Conservation (phyloP, 768 basidiomycete genomes). For the Agrocybe praecox region DNA sequence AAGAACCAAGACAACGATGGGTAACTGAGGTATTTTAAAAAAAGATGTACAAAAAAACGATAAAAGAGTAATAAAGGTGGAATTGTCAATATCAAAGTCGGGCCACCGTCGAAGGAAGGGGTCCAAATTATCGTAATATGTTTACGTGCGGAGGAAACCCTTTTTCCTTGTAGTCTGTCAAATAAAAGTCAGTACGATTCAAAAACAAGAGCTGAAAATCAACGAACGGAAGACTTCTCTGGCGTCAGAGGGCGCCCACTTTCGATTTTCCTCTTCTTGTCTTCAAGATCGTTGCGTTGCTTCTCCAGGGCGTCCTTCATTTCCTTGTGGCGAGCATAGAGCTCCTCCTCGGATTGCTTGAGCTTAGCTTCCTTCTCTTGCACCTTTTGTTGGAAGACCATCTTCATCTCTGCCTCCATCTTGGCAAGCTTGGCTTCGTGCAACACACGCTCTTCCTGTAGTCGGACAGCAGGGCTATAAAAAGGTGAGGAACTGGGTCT, state of each 20-base stretch:
- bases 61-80: slow-evolving; percentile 23
- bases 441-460: slow-evolving; percentile 93
- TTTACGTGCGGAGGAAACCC: slow-evolving; percentile 73
- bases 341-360: slow-evolving; percentile 98
- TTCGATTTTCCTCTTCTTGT: slow-evolving; percentile 97
- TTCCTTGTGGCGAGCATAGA: slow-evolving; percentile 97
- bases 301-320: slow-evolving; percentile 99
- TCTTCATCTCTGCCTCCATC: slow-evolving; percentile 99
- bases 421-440: slow-evolving; percentile 98
- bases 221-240: slow-evolving; percentile 84
- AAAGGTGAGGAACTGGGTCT: slow-evolving; percentile 7
- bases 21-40: slow-evolving; percentile 37
- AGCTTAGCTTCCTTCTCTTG: slow-evolving; percentile 99
- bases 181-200: not conserved
- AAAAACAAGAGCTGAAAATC: slow-evolving; percentile 12
- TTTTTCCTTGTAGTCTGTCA: slow-evolving; percentile 67
- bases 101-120: slow-evolving; percentile 19
- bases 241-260: slow-evolving; percentile 93
- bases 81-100: slow-evolving; percentile 28
- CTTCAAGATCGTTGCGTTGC: slow-evolving; percentile 93
- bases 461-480: slow-evolving; percentile 87
- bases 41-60: slow-evolving; percentile 42
- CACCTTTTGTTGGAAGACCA: slow-evolving; percentile 99
- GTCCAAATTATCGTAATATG: slow-evolving; percentile 23
- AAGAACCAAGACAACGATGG: slow-evolving; percentile 50